Conservation (phyloP, 441 rosid genomes). For the Theobroma grandiflorum region DNA sequence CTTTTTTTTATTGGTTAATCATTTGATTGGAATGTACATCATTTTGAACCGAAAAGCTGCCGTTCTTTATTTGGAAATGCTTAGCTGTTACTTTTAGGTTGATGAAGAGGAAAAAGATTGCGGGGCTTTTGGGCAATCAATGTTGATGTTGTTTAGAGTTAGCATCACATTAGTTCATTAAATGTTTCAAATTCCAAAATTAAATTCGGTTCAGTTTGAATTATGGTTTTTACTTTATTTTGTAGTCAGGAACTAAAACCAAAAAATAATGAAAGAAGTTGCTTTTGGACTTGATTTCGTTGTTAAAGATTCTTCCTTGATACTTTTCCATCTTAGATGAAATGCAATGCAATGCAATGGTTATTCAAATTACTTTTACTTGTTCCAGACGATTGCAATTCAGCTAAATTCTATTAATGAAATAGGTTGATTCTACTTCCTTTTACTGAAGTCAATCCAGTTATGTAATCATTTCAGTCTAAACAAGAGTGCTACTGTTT, state of each 20-base stretch:
- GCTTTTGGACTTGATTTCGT: conserved; percentile 1
- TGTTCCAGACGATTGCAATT: not conserved
- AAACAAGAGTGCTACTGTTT: not conserved
- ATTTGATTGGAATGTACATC: conserved; percentile 7
- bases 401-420: not conserved
- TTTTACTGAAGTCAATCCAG: conserved; percentile 1
- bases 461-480: not conserved
- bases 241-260: not conserved
- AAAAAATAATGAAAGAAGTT: not conserved
- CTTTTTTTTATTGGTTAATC: not conserved
- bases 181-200: not conserved
- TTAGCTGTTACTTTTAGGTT: not conserved
- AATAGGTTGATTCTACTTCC: not conserved
- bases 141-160: not conserved
- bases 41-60: not conserved
- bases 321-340: not conserved
- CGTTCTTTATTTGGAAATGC: not conserved
- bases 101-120: not conserved
- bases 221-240: not conserved
- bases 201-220: not conserved
- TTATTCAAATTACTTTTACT: not conserved
- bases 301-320: not conserved
- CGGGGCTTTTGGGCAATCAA: not conserved
- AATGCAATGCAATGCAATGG: not conserved
- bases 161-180: not conserved